phyloP scores from a whole-genome alignment of 2,329 filamentous ascomycete species.

The Dothistroma pini region DNA sequence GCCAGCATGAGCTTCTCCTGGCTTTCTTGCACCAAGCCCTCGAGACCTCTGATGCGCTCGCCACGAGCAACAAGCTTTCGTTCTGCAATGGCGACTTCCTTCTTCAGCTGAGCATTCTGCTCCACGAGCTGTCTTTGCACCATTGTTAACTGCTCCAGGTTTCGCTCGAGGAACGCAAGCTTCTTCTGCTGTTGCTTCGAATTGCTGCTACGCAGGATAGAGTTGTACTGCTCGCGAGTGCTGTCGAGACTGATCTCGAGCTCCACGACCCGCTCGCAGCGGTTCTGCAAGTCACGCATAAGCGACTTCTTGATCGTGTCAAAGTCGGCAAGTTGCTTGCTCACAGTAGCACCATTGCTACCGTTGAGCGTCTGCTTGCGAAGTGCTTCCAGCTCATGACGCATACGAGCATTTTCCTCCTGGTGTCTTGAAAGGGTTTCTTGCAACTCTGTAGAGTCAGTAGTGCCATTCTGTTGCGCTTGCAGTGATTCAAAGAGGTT shows the following conservation, averaged over 20 bases:
- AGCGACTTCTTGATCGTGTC: conserved; percentile 99
- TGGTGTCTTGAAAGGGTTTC: conserved; percentile 73
- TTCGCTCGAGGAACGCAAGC: conserved; percentile 98
- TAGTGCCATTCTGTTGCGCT: conserved; percentile 49
- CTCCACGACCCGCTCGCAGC: conserved; percentile 94
- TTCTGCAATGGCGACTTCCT: conserved; percentile 98
- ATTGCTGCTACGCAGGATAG: conserved; percentile 92
- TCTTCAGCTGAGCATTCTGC: conserved; percentile 95
- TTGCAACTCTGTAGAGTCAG: conserved; percentile 60
- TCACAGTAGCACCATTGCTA: conserved; percentile 65
- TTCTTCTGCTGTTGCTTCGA: conserved; percentile 99
- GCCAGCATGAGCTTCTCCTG: conserved; percentile 97
- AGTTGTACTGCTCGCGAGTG: conserved; percentile 98
- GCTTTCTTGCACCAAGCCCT: conserved; percentile 88
- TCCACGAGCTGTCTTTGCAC: conserved; percentile 97
- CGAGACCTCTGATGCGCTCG: conserved; percentile 91
- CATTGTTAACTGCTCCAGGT: conserved; percentile 94
- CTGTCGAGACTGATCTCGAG: conserved; percentile 97
- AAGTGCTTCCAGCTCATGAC: conserved; percentile 73
- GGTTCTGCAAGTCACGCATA: conserved; percentile 97
- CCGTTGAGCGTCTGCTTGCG: conserved; percentile 67
- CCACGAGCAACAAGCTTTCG: conserved; percentile 94
- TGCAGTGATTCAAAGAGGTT: conserved; percentile 73
- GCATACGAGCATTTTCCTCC: conserved; percentile 78
- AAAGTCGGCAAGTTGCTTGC: conserved; percentile 97